phyloP scores from a whole-genome alignment of 1,284 basidiomycete genomes.

The Mycena sp. region DNA sequence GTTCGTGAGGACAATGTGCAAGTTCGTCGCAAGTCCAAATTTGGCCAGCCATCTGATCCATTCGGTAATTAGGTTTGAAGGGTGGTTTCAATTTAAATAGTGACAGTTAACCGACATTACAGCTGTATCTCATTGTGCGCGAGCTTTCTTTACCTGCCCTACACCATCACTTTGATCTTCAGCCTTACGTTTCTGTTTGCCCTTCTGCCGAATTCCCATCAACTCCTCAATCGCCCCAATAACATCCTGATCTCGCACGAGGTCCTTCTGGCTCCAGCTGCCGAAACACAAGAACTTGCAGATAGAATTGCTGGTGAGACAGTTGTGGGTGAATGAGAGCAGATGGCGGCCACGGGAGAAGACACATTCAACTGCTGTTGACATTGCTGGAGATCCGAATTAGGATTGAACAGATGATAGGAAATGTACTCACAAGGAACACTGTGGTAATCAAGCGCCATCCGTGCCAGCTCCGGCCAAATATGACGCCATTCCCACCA shows the following conservation, averaged over 20 bases:
- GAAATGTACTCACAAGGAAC: not conserved
- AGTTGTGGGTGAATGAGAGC: constrained; percentile 29
- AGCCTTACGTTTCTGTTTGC: not conserved
- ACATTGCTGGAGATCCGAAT: not conserved
- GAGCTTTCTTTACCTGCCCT: not conserved
- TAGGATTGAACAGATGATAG: not conserved
- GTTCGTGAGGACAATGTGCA: no score
- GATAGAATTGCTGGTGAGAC: constrained; percentile 22
- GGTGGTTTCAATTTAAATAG: not conserved
- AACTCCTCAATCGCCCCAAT: not conserved
- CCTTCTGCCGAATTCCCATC: not conserved
- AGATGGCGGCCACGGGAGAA: constrained; percentile 29
- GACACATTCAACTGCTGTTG: constrained; percentile 25
- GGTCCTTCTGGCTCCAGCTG: no score
- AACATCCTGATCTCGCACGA: constrained; percentile 13
- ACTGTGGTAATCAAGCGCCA: no score
- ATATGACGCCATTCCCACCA: not conserved
- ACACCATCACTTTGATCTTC: not conserved
- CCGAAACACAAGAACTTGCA: constrained; percentile 30
- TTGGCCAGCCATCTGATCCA: no score
- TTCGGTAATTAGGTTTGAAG: no score
- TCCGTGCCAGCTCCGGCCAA: not conserved
- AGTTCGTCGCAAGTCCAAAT: no score
- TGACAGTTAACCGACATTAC: not conserved
- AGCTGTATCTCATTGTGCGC: not conserved